phyloP scores from a whole-genome alignment of 768 basidiomycete species.

The Pisolithus marmoratus region DNA sequence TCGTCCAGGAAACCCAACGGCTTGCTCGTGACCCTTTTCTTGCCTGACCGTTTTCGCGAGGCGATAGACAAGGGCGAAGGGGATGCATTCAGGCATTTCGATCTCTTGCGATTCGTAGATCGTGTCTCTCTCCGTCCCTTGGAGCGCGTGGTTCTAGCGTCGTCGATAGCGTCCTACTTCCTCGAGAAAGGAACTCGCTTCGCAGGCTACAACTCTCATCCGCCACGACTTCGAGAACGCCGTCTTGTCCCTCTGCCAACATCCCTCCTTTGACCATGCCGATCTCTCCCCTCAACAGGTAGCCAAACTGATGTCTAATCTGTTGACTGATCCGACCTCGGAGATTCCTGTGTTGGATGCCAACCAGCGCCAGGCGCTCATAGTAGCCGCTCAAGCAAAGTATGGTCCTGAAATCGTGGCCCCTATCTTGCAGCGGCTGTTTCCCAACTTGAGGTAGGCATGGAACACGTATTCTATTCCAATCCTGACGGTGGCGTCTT shows the following conservation, averaged over 20 bases:
- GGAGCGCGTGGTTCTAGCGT: slow-evolving; percentile 71
- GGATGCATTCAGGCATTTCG: slow-evolving; percentile 76
- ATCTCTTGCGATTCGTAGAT: slow-evolving; percentile 78
- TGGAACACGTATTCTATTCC: slow-evolving; percentile 9
- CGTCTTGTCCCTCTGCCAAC: slow-evolving; percentile 67
- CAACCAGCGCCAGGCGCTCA: slow-evolving; percentile 67
- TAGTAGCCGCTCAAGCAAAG: slow-evolving; percentile 71
- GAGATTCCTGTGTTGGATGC: slow-evolving; percentile 70
- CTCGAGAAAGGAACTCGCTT: slow-evolving; percentile 50
- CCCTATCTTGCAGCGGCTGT: slow-evolving; percentile 68
- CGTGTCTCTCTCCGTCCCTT: slow-evolving; percentile 75
- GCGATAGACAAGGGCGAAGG: slow-evolving; percentile 86
- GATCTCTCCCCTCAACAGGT: slow-evolving; percentile 72
- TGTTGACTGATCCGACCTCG: slow-evolving; percentile 63
- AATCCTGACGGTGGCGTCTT: slow-evolving; percentile 4
- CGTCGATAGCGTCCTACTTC: slow-evolving; percentile 66
- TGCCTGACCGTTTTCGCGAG: slow-evolving; percentile 85
- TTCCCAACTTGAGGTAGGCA: slow-evolving; percentile 66
- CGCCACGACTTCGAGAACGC: slow-evolving; percentile 79
- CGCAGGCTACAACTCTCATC: slow-evolving; percentile 60
- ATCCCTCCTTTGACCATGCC: slow-evolving; percentile 76
- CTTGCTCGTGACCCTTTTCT: slow-evolving; percentile 87
- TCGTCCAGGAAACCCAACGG: slow-evolving; percentile 84
- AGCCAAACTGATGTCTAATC: slow-evolving; percentile 73
- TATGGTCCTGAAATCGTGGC: slow-evolving; percentile 72